A percentile compares a stretch with the other conserved stretches of the same genome.
phyloP scores from a whole-genome alignment of 441 rosid genomes.

The Isatis lusitanica region DNA sequence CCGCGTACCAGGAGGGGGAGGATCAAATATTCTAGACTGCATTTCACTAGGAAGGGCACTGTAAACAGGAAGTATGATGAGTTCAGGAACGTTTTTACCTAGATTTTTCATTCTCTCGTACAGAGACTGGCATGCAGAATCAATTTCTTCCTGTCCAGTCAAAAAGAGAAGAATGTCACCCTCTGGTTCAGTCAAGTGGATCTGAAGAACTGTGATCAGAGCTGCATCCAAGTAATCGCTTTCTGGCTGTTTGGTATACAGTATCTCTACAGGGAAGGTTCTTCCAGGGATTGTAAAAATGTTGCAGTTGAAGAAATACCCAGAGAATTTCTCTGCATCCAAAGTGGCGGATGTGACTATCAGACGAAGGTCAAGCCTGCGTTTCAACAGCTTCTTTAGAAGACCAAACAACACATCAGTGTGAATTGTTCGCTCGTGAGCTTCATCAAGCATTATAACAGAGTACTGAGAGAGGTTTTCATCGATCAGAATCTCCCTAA shows the following conservation, averaged over 20 bases:
- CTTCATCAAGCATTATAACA: conserved; percentile 84
- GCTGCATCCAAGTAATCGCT: conserved; percentile 87
- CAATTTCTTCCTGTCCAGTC: conserved; percentile 95
- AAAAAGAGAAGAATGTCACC: conserved; percentile 79
- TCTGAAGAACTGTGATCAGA: conserved; percentile 75
- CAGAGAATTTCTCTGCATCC: conserved; percentile 88
- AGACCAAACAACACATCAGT: conserved; percentile 89
- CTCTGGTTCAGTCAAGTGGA: conserved; percentile 88
- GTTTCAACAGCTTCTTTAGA: conserved; percentile 69
- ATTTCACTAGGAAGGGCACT: conserved; percentile 92
- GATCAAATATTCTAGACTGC: conserved; percentile 86
- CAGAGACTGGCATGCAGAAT: conserved; percentile 82
- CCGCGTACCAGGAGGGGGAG: conserved; percentile 80
- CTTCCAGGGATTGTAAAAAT: conserved; percentile 90
- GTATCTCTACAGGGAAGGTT: conserved; percentile 83
- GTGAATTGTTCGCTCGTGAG: conserved; percentile 89
- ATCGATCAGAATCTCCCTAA: conserved; percentile 72
- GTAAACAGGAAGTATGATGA: conserved; percentile 78
- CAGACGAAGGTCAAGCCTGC: conserved; percentile 75
- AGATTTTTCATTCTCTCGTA: conserved; percentile 83
- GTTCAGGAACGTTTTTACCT: conserved; percentile 79
- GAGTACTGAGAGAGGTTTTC: conserved; percentile 75
- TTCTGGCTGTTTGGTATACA: conserved; percentile 78
- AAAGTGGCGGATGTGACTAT: conserved; percentile 89
- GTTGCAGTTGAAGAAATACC: conserved; percentile 79